Conservation (phyloP, 495 filamentous ascomycete species). For the Penicillium coprophilum region DNA sequence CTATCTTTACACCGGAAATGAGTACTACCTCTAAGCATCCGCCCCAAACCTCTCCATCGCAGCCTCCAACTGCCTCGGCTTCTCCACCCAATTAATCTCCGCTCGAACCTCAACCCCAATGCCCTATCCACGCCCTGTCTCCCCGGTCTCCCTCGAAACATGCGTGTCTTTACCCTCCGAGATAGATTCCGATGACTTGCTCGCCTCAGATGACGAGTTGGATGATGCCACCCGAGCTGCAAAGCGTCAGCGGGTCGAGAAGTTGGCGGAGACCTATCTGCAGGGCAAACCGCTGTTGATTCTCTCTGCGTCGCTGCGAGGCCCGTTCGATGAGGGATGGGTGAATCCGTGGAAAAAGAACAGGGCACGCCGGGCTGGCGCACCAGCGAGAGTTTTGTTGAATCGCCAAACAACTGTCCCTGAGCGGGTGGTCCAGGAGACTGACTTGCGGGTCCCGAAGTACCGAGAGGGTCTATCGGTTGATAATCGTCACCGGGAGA, state of each 20-base stretch:
- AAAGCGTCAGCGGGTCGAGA: constrained; percentile 58
- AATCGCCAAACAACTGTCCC: not conserved
- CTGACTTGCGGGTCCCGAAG: constrained; percentile 12
- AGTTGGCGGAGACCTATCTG: constrained; percentile 57
- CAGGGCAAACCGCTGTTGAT: constrained; percentile 58
- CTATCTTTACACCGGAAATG: constrained; percentile 28
- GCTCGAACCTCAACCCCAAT: constrained; percentile 33
- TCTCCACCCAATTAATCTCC: constrained; percentile 4
- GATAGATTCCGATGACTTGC: constrained; percentile 41
- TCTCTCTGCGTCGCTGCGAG: constrained; percentile 59
- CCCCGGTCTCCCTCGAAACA: constrained; percentile 45
- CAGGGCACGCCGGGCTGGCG: constrained; percentile 10
- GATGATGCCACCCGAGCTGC: constrained; percentile 45
- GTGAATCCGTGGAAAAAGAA: constrained; percentile 61
- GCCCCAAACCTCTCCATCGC: constrained; percentile 18
- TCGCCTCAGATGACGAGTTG: constrained; percentile 61
- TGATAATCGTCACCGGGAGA: not conserved
- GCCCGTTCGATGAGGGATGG: constrained; percentile 65
- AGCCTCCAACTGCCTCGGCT: constrained; percentile 25
- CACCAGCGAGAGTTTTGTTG: not conserved
- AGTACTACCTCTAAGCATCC: constrained; percentile 13
- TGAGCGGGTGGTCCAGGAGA: constrained; percentile 22
- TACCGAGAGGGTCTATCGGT: constrained; percentile 11
- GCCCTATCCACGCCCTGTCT: constrained; percentile 40
- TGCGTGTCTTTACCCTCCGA: constrained; percentile 43